Conservation (phyloP, 139 green algal species). For the Volvox africanus region DNA sequence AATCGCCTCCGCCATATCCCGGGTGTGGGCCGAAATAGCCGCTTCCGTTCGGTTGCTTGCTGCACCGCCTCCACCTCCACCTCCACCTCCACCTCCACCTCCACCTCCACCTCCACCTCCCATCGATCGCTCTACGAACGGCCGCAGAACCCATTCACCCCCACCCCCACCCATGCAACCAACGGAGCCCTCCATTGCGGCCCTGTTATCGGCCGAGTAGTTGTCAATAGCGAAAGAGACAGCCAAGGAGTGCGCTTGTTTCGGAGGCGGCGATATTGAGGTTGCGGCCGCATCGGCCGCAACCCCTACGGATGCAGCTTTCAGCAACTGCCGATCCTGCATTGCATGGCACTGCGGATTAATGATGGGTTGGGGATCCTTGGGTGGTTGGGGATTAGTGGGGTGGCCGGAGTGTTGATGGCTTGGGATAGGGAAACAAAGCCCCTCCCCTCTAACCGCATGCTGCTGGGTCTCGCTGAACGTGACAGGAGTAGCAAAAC, state of each 20-base stretch:
- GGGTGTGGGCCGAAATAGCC: background rate
- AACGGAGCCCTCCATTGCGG: background rate
- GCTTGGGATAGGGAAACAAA: too few species aligned
- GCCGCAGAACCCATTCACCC: background rate
- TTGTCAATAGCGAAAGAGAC: too few species aligned
- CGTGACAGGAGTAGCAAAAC: too few species aligned
- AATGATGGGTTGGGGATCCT: too few species aligned
- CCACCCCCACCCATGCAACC: background rate
- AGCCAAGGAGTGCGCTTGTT: background rate
- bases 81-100: background rate
- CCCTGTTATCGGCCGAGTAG: background rate
- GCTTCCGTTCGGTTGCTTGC: background rate
- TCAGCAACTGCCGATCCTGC: conserved; percentile 25
- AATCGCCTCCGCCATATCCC: conserved; percentile 23
- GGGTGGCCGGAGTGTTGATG: too few species aligned
- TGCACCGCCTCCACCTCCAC: background rate
- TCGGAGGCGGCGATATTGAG: background rate
- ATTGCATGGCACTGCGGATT: background rate
- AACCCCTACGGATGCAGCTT: background rate
- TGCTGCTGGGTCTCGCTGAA: too few species aligned
- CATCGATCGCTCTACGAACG: background rate
- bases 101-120: background rate
- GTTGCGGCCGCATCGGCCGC: conserved; percentile 9
- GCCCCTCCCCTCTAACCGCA: too few species aligned
- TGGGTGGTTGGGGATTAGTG: too few species aligned